Base-by-base conservation (phyloP, 257 asterid genomes). In the Nicotiana tomentosiformis region DNA sequence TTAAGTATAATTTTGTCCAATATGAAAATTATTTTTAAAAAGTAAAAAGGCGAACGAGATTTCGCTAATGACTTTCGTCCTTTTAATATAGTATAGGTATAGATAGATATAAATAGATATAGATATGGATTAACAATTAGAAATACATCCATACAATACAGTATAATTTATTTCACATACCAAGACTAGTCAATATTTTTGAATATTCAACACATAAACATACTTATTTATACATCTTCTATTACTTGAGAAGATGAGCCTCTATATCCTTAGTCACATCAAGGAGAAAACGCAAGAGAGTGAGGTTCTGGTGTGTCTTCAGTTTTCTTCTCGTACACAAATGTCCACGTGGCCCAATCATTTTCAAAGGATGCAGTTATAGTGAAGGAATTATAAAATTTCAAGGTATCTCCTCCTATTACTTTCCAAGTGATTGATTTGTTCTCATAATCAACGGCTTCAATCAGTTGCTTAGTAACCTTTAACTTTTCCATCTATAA, bases 361-460 rank as follows among this genome's bases (percentile, higher is more conserved):
- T 83, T 81, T 1, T 86, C 88, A 4, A 85, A 92, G 0, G 35
- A 84, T 17, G 83, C 84, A 51, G 82, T 91, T 1, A 89, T 87
- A 26, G 82, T 68, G 72, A 90, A 23, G 20, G 37, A 20, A 64
- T 88, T 85, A 87, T 88, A 90, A 5, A 81, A 14, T 82, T 89
- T 88, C 89, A 89, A 7, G 2, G 88, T 72, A 83, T 89, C 91
- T 53, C 93, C 93, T 82, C 84, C 90, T 7, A 86, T 72, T 79
- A 88, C 77, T 80, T 83, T 87, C 83, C 77, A 85, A 6, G 82
- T 83, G 55, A 87, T 58, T 23, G 90, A 85, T 74, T 87, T 87
- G 18, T 90, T 88, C 69, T 69, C 88, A 29, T 89, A 90, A 10
- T 87, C 90, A 5, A 89, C 61, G 5, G 87, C 90, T 66, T 90